Percentiles rank a stretch among this genome's conserved stretches.
Conservation (phyloP, 495 filamentous ascomycete species). For the Lentithecium fluviatile region DNA sequence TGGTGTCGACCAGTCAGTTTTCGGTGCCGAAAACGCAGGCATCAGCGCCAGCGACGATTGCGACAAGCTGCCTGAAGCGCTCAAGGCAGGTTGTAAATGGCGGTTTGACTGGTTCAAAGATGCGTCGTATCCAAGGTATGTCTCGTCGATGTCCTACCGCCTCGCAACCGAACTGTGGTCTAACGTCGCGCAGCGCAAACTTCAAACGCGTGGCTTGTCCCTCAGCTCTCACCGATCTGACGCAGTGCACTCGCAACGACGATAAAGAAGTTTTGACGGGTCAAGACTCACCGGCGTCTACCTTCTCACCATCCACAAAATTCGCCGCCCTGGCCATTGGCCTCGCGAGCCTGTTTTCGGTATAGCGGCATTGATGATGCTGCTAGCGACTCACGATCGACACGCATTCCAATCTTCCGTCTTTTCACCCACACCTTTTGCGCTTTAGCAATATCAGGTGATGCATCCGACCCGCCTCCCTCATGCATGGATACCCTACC, state of each 20-base stretch:
- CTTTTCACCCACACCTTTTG: constrained; percentile 25
- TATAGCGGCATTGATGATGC: constrained; percentile 14
- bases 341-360: constrained; percentile 20
- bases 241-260: constrained; percentile 28
- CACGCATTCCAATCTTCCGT: constrained; percentile 10
- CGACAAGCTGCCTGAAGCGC: constrained; percentile 52
- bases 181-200: constrained; percentile 41
- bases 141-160: background rate
- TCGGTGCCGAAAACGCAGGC: constrained; percentile 59
- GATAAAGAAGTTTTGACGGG: constrained; percentile 8
- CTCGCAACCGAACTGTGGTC: constrained; percentile 5
- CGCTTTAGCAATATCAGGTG: constrained; percentile 19
- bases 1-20: constrained; percentile 49
- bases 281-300: background rate
- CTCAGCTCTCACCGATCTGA: constrained; percentile 53
- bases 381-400: constrained; percentile 26
- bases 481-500: constrained; percentile 37
- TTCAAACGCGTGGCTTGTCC: constrained; percentile 62
- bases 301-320: constrained; percentile 2
- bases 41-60: constrained; percentile 52
- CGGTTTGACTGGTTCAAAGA: constrained; percentile 66
- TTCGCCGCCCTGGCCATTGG: constrained; percentile 6
- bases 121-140: constrained; percentile 55
- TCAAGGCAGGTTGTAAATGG: constrained; percentile 62
- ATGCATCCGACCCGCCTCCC: constrained; percentile 5